Evolutionary conservation across 2,329 filamentous ascomycete genomes (phyloP), one percentile per base, ranked within the genome.

Genomic region (Fulvia fulva): DNA sequence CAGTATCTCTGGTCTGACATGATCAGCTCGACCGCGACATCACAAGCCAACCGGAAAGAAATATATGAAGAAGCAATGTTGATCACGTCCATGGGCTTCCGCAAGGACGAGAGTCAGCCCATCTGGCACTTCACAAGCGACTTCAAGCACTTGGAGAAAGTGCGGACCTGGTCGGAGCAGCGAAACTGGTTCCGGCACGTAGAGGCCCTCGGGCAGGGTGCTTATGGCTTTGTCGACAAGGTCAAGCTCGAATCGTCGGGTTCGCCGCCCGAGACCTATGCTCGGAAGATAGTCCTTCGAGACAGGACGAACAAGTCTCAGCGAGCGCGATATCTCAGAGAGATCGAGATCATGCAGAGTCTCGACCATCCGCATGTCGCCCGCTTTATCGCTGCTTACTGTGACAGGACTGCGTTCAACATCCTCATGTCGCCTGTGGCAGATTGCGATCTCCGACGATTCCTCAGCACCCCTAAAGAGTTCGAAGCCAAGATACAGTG

Each of bases 311-410:
- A 14, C 19, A 21, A 58, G 26, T 8, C 16, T 22, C 26, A 37
- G 19, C 26, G 19, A 21, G 51, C 30, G 1, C n/a, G n/a, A n/a
- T 37, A 52, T n/a, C 23, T 61, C 1, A 46, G 50, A 16, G 59
- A 61, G 32, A 58, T 61, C 41, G 55, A 58, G 43, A 53, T 58
- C 5, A 37, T 58, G 46, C 55, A 41, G 37, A 58, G 51, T 26
- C 45, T 58, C 34, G 19, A 51, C 14, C 59, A 61, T 32, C 59
- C 51, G 2, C 46, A 61, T 23, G 53, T 91, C 3, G 84, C 91
- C 1, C 91, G 89, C 16, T 96, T 97, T 68, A 76, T 94, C 56
- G 86, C 91, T 0, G 90, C 91, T 16, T 95, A 96, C 65, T 78
- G 96, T 55, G 46, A 61, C 30, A 21, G 47, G 3, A 45, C 46